Percentiles rank a stretch among this genome's conserved stretches.
phyloP scores from a whole-genome alignment of 2,329 filamentous ascomycete genomes.

The Raffaelea ambrosiae region DNA sequence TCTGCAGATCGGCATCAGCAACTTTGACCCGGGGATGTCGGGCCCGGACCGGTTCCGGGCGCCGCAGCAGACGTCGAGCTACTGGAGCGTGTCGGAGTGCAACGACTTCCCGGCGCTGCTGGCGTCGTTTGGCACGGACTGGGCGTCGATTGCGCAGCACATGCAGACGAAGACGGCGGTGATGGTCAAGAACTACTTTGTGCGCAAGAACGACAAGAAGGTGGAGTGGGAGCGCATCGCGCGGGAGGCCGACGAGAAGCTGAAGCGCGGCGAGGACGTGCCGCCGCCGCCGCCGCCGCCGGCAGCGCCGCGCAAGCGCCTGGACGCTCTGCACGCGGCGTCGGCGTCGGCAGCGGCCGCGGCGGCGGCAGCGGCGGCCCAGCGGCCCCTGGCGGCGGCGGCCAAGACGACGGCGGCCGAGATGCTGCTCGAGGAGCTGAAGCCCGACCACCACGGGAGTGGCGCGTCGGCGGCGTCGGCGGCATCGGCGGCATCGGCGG shows the following conservation, averaged over 20 bases:
- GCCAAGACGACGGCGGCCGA: slow-evolving; percentile 9
- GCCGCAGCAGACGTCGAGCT: slow-evolving; percentile 61
- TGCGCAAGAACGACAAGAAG: slow-evolving; percentile 45
- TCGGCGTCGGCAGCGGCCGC: slow-evolving; percentile 31
- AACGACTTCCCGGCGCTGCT: slow-evolving; percentile 68
- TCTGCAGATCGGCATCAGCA: slow-evolving; percentile 36
- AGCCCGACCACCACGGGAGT: too few relatives aligned
- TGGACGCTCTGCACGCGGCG: slow-evolving; percentile 17
- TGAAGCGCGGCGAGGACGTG: slow-evolving; percentile 45
- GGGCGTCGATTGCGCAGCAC: slow-evolving; percentile 63
- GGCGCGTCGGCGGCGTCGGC: slow-evolving; percentile 1
- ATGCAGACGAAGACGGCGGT: slow-evolving; percentile 80
- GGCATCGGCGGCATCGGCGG: neutral
- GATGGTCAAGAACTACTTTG: slow-evolving; percentile 73
- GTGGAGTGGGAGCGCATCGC: slow-evolving; percentile 53
- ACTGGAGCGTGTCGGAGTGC: slow-evolving; percentile 79
- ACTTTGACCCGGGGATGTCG: slow-evolving; percentile 39
- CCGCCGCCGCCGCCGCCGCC: slow-evolving; percentile 52
- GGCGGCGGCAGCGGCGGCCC: slow-evolving; percentile 9
- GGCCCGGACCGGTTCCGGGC: slow-evolving; percentile 34
- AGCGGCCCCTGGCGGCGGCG: slow-evolving; percentile 7
- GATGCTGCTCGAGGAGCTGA: slow-evolving; percentile 20
- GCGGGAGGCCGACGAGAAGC: slow-evolving; percentile 50
- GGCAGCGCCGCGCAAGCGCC: slow-evolving; percentile 4
- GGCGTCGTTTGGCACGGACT: slow-evolving; percentile 70